Evolutionary conservation across 225 moss, liverwort and hornwort species (phyloP).

Genomic region (Pseudoscleropodium purum): DNA sequence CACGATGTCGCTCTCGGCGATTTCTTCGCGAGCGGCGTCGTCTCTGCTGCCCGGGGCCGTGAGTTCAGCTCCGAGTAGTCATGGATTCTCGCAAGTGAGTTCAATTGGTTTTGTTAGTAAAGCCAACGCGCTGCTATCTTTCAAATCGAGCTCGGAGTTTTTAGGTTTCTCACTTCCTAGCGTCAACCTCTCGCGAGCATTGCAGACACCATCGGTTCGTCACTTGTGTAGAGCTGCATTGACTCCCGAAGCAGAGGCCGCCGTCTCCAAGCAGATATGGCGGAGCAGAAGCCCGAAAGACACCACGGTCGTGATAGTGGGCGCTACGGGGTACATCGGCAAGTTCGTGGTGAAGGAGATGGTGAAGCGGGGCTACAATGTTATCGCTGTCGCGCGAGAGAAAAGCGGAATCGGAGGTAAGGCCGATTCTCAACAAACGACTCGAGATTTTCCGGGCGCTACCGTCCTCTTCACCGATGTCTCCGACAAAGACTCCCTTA

Average conservation of each 20-base stretch:
- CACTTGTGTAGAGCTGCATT: constrained; percentile 19
- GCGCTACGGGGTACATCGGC: constrained; percentile 93
- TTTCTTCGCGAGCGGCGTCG: constrained; percentile 34
- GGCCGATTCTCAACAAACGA: constrained; percentile 38
- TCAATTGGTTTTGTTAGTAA: constrained; percentile 4
- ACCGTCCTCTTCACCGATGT: constrained; percentile 71
- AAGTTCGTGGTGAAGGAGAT: constrained; percentile 88
- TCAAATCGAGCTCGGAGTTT: constrained; percentile 5
- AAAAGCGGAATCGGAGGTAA: constrained; percentile 89
- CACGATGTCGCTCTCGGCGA: constrained; percentile 23
- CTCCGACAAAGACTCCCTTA: constrained; percentile 41
- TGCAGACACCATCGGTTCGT: neutral
- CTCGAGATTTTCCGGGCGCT: constrained; percentile 48
- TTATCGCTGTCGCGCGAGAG: constrained; percentile 73
- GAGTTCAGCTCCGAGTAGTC: constrained; percentile 15
- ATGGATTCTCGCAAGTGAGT: constrained; percentile 16
- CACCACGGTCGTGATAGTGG: constrained; percentile 45
- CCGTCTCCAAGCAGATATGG: constrained; percentile 27
- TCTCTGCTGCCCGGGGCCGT: constrained; percentile 29
- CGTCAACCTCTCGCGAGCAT: neutral
- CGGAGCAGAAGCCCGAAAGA: constrained; percentile 38
- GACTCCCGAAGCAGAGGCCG: constrained; percentile 12
- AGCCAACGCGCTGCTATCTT: neutral
- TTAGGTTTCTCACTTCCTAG: constrained; percentile 14
- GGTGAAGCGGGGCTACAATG: constrained; percentile 86